Conservation (phyloP, 148 eudicot species). For the Nepenthes gracilis region DNA sequence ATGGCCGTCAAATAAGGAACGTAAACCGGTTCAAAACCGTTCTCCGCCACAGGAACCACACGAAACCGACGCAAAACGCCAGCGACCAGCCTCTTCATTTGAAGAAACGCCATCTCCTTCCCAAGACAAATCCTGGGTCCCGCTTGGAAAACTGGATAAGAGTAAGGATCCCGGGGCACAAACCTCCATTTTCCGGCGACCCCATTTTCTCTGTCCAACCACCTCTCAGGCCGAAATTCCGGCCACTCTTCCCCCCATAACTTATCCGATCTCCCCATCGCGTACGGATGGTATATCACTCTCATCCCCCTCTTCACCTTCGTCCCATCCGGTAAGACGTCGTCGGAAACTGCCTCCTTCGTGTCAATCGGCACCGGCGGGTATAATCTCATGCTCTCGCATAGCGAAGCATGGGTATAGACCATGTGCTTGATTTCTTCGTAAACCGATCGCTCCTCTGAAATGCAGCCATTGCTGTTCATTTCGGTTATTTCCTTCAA, state of each 20-base stretch:
- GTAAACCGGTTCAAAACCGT: slow-evolving; percentile 30
- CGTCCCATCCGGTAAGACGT: slow-evolving; percentile 36
- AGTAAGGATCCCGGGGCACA: slow-evolving; percentile 20
- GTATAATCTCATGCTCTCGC: slow-evolving; percentile 47
- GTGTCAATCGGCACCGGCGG: slow-evolving; percentile 41
- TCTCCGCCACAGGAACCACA: slow-evolving; percentile 27
- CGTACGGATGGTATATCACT: slow-evolving; percentile 36
- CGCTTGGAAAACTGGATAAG: slow-evolving; percentile 43
- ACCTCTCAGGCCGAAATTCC: slow-evolving; percentile 28
- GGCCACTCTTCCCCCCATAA: slow-evolving; percentile 41
- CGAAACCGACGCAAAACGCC: slow-evolving; percentile 28
- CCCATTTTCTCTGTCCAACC: slow-evolving; percentile 17
- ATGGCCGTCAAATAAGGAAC: slow-evolving; percentile 19
- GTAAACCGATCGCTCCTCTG: background rate
- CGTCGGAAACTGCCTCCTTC: slow-evolving; percentile 18
- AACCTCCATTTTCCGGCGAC: slow-evolving; percentile 16
- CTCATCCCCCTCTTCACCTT: slow-evolving; percentile 28
- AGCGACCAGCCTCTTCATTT: slow-evolving; percentile 43
- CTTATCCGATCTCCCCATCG: slow-evolving; percentile 42
- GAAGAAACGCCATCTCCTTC: slow-evolving; percentile 45
- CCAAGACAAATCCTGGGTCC: slow-evolving; percentile 51
- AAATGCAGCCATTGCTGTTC: background rate
- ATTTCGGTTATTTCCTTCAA: slow-evolving; percentile 11
- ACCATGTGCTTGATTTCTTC: slow-evolving; percentile 24
- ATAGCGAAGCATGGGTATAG: slow-evolving; percentile 33